Evolutionary conservation across 345 rosid species (phyloP), one percentile per base, ranked within the genome.

Genomic region (Streptanthus diversifolius): DNA sequence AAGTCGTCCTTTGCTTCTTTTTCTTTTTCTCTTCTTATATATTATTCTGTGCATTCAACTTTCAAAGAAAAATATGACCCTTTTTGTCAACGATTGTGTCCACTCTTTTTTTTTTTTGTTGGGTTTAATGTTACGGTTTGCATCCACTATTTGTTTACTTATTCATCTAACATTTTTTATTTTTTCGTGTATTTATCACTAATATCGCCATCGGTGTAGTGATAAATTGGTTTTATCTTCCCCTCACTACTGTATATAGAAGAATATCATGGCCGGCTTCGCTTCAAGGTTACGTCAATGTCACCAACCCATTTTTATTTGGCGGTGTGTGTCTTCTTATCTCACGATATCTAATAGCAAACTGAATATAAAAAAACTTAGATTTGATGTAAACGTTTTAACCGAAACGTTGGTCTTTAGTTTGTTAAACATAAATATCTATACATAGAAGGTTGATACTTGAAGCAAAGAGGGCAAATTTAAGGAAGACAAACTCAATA

Each of bases 261-360:
- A 29, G 22, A 51, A 53, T 67, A 11, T 44, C 32, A 45, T 44
- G 45, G 66, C 66, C 74, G 47, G 22, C 65, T 70, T 58, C 22
- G 47, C 37, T 70, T 58, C 74, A 45, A 1, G 62, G 11, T 10
- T 45, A 70, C 27, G 57, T 58, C 56, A 45, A 70, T 19, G 66
- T 21, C 44, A 35, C 51, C 75, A 71, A 49, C 75, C 61, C 59
- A 4, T 17, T 60, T 39, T 29, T 53, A 13, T 52, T 21, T 51
- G 55, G 76, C 69, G 35, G 62, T 71, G 75, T 62, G 12, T 59
- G 66, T 24, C n/a, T 60, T 60, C 14, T 63, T 63, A 63, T 10
- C 45, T 52, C 56, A 41, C 6, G n/a, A 41, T 63, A 72, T 61
- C 25, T 62, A 72, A 12, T 19, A 14, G 14, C 63, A 40, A 63